Evolutionary conservation across 345 rosid species (phyloP).

Genomic region (Rhodamnia rubescens): DNA sequence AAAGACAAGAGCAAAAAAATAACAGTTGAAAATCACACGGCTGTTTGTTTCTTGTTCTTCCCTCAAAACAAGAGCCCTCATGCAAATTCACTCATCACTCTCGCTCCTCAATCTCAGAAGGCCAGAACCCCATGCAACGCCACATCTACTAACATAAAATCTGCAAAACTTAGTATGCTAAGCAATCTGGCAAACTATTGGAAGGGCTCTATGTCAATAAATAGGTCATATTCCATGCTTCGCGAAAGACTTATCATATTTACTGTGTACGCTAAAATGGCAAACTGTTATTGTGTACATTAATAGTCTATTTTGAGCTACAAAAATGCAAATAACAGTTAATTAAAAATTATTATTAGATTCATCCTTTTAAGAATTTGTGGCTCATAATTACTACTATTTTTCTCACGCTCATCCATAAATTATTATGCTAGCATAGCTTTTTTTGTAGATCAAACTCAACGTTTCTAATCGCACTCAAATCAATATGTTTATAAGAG

Average conservation of each 20-base stretch:
- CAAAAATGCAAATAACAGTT: too few relatives aligned
- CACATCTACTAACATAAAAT: background rate
- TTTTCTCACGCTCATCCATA: too few relatives aligned
- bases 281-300: too few relatives aligned
- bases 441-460: background rate
- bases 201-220: background rate
- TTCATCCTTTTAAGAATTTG: too few relatives aligned
- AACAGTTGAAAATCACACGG: background rate
- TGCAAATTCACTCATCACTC: background rate
- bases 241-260: background rate
- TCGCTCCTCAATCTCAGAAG: background rate
- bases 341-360: too few relatives aligned
- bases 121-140: background rate
- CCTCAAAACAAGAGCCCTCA: background rate
- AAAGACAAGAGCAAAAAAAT: background rate
- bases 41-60: background rate
- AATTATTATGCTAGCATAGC: too few relatives aligned
- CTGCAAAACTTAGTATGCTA: background rate
- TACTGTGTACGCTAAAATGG: background rate
- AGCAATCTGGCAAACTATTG: background rate
- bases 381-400: too few relatives aligned
- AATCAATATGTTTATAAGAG: background rate
- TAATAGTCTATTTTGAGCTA: too few relatives aligned
- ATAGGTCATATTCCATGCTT: background rate
- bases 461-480: background rate